phyloP scores from a whole-genome alignment of 176 grass and related monocot genomes.

The Cenchrus purpureus region DNA sequence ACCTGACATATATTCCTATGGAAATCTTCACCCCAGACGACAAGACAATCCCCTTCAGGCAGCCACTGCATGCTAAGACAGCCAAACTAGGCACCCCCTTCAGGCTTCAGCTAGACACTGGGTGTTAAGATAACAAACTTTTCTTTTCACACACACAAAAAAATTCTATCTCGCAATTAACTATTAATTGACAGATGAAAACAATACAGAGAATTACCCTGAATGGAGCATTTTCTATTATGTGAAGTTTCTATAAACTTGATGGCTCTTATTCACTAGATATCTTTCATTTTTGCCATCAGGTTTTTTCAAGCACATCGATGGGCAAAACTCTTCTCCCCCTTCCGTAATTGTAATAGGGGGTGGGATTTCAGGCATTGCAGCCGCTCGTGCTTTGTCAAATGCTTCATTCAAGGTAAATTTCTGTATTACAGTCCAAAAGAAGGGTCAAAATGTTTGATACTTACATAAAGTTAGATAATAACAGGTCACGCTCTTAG shows the following conservation, averaged over 20 bases:
- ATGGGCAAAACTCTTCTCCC: slow-evolving; percentile 65
- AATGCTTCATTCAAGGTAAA: slow-evolving; percentile 92
- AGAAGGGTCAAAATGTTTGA: neutral
- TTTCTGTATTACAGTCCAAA: slow-evolving; percentile 24
- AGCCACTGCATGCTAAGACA: neutral
- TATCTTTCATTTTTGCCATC: slow-evolving; percentile 9
- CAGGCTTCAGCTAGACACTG: no score
- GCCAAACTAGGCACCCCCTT: no score
- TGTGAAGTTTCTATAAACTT: neutral
- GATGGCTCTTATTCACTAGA: neutral
- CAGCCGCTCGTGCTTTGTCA: slow-evolving; percentile 74
- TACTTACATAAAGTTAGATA: slow-evolving; percentile 38
- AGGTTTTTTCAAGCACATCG: slow-evolving; percentile 83
- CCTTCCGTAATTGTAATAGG: slow-evolving; percentile 95
- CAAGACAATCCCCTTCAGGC: neutral
- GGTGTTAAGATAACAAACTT: no score
- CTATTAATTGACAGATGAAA: neutral
- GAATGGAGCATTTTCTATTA: neutral
- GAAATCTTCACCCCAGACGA: neutral
- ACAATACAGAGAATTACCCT: neutral
- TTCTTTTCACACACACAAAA: no score
- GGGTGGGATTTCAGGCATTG: slow-evolving; percentile 95
- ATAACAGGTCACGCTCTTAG: slow-evolving; percentile 78
- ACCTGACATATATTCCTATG: slow-evolving; percentile 23
- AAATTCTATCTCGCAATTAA: neutral